Evolutionary conservation across 108 stramenopile genomes (phyloP).

Genomic region (Nitzschia sp.): DNA sequence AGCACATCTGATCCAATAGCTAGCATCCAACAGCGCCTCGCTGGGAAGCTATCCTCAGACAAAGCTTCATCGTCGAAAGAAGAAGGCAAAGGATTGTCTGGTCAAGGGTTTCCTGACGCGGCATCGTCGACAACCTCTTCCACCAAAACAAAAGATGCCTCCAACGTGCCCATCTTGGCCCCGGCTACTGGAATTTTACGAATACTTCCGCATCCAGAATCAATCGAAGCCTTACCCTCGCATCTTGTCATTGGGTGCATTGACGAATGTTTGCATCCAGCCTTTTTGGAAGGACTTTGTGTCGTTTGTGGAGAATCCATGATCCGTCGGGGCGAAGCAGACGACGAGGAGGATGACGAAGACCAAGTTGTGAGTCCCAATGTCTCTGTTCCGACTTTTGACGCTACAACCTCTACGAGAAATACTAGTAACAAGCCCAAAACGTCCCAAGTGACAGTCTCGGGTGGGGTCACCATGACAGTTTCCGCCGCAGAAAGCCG

Average conservation of each 20-base stretch:
- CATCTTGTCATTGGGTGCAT: slow-evolving; percentile 45
- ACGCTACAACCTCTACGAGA: slow-evolving; percentile 5
- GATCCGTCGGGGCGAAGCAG: slow-evolving; percentile 3
- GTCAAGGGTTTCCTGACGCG: too few relatives aligned
- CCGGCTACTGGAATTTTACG: slow-evolving; percentile 28
- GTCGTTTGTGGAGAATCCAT: slow-evolving; percentile 60
- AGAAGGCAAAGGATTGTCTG: too few relatives aligned
- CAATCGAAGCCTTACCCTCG: background rate
- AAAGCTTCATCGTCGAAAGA: background rate
- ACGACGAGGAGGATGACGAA: slow-evolving; percentile 10
- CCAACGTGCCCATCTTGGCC: slow-evolving; percentile 33
- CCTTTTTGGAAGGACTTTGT: slow-evolving; percentile 70
- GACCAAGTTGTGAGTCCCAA: background rate
- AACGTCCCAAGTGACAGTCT: slow-evolving; percentile 69
- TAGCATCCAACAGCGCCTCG: slow-evolving; percentile 3
- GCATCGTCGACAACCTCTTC: too few relatives aligned
- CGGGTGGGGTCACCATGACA: slow-evolving; percentile 72
- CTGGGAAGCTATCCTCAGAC: slow-evolving; percentile 1
- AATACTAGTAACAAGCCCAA: slow-evolving; percentile 6
- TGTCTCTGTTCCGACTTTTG: background rate
- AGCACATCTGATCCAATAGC: background rate
- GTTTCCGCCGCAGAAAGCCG: slow-evolving; percentile 66
- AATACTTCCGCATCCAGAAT: background rate
- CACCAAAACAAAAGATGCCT: background rate
- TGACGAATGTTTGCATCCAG: slow-evolving; percentile 74